A percentile compares a stretch with the other conserved stretches of the same genome.
These are phyloP conservation scores for Vicia faba DNA, from an alignment of 306 rosid species.

Conservation along the genomic window DNA sequence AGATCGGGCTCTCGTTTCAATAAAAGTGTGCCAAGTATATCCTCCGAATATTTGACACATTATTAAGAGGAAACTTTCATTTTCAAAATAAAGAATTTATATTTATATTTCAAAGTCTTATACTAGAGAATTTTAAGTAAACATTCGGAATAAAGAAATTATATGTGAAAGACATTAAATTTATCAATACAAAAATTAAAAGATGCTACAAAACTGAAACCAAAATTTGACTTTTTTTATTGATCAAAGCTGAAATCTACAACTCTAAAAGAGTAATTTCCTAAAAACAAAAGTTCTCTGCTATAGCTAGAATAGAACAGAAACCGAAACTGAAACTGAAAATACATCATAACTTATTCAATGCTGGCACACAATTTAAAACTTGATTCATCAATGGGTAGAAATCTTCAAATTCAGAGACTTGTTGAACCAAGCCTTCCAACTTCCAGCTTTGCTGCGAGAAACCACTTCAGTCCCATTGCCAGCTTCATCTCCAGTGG, in stretches of 20 bases:
- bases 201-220: too few relatives aligned
- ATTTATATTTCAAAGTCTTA: too few relatives aligned
- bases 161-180: too few relatives aligned
- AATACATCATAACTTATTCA: constrained; percentile 8
- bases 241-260: too few relatives aligned
- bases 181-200: too few relatives aligned
- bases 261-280: not conserved
- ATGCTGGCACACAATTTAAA: not conserved
- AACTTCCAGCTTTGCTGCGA: constrained; percentile 61
- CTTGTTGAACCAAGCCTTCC: constrained; percentile 91
- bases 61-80: not conserved
- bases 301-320: not conserved
- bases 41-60: constrained; percentile 21
- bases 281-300: not conserved
- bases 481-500: constrained; percentile 6
- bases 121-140: too few relatives aligned
- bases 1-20: constrained; percentile 14
- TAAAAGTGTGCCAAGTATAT: constrained; percentile 6
- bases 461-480: not conserved
- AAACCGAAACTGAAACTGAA: not conserved
- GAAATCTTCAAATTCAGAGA: constrained; percentile 68
- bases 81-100: not conserved
- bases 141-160: too few relatives aligned
- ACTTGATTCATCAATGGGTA: constrained; percentile 52
- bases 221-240: too few relatives aligned